phyloP scores from a whole-genome alignment of 1,284 basidiomycete genomes.

The Pyrrhoderma lamaoense region DNA sequence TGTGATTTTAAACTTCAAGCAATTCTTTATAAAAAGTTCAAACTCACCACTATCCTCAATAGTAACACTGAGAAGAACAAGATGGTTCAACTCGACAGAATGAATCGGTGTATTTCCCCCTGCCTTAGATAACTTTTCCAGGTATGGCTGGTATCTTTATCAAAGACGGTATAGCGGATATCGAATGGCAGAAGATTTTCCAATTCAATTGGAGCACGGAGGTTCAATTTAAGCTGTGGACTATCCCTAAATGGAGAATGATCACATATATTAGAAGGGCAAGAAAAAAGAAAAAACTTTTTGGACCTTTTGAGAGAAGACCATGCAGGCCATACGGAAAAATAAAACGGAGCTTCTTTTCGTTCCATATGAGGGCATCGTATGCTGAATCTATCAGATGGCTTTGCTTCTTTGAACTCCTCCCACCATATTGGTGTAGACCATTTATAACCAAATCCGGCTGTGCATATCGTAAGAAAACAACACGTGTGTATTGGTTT shows the following conservation, averaged over 20 bases:
- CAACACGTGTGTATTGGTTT: not conserved
- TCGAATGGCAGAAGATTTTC: constrained; percentile 97
- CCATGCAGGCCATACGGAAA: constrained; percentile 82
- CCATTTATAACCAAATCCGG: constrained; percentile 95
- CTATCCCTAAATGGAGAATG: constrained; percentile 49
- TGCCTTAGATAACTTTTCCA: constrained; percentile 88
- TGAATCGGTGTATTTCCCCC: constrained; percentile 97
- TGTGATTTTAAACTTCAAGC: not conserved
- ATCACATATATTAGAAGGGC: not conserved
- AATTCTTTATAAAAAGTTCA: not conserved
- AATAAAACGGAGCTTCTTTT: constrained; percentile 88
- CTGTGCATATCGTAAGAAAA: constrained; percentile 33
- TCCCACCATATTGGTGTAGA: constrained; percentile 88
- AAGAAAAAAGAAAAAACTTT: constrained; percentile 20
- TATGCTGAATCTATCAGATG: constrained; percentile 42
- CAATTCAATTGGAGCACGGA: constrained; percentile 94
- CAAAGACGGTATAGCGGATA: constrained; percentile 92
- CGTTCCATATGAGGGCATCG: constrained; percentile 80
- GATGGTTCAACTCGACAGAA: constrained; percentile 90
- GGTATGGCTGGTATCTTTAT: constrained; percentile 90
- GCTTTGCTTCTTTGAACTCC: constrained; percentile 47
- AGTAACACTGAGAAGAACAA: constrained; percentile 87
- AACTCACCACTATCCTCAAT: constrained; percentile 80
- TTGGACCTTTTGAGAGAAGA: constrained; percentile 61
- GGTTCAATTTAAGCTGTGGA: constrained; percentile 77